Base-by-base conservation (phyloP, 148 eudicot species). In the Hydrangea macrophylla region DNA sequence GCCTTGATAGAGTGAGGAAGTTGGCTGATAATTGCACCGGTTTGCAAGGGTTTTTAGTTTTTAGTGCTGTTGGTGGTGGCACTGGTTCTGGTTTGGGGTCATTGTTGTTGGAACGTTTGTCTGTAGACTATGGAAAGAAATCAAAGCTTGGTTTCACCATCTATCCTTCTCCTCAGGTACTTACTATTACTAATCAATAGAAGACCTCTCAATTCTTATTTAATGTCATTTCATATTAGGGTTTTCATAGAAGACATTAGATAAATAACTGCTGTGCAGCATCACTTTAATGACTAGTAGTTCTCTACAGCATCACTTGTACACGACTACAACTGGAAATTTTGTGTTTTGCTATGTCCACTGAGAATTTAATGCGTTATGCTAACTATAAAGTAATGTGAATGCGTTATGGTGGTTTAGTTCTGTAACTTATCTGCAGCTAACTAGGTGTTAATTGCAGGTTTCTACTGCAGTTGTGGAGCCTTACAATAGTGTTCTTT, bases 391-490 rank as follows among this genome's bases (percentile, higher is more conserved):
- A 9, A 39, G 8, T 39, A 9, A 7, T 1, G 8, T 39, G 12
- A 9, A 7, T 39, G 12, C 11, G 44, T n/a, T n/a, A n/a, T n/a
- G n/a, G n/a, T n/a, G n/a, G n/a, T n/a, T n/a, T n/a, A 39, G 44
- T 39, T 39, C 12, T 39, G n/a, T 39, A 2, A 39, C 44, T 39
- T 44, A 44, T 1, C 30, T 54, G 7, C 17, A 36, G n/a, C 40
- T 64, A 65, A 58, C 15, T 59, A 24, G 40, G 28, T 53, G 23
- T 45, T 33, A 1, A 50, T 65, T 81, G 71, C 81, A 88, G 95
- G 92, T 90, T 32, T 87, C 88, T 0, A 85, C 89, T 58, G 86
- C 89, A 20, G 89, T 85, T 51, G 89, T 85, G 62, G 89, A 85
- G 76, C 86, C 89, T 62, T 85, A 85, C 70, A 85, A 85, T 81